These are phyloP conservation scores for Psilocybe tampanensis DNA, from an alignment of 768 basidiomycete species.

Conservation along the genomic window DNA sequence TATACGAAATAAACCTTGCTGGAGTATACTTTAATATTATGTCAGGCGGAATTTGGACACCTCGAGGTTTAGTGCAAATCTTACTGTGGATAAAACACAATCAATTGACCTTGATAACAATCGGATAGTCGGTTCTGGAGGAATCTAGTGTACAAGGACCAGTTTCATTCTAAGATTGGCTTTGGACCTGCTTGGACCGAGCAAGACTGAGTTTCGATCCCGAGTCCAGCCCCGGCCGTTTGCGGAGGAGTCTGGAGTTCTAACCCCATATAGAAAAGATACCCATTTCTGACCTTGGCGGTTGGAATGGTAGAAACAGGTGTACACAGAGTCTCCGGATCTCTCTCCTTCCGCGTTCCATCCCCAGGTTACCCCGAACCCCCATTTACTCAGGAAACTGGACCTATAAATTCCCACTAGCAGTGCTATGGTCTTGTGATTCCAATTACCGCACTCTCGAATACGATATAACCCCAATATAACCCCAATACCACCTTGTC, in stretches of 20 bases:
- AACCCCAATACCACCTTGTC: background rate
- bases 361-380: background rate
- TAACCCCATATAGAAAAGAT: conserved; percentile 14
- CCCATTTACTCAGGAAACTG: background rate
- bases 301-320: background rate
- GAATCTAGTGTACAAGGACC: background rate
- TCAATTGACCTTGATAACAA: too few species aligned
- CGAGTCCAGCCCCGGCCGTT: background rate
- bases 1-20: background rate
- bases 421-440: background rate
- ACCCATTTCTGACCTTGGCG: conserved; percentile 3
- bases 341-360: background rate
- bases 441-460: too few species aligned
- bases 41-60: too few species aligned
- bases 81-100: too few species aligned
- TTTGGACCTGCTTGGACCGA: too few species aligned
- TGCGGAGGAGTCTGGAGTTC: background rate
- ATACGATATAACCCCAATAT: background rate
- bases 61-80: too few species aligned
- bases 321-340: background rate
- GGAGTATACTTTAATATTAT: too few species aligned
- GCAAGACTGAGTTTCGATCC: background rate
- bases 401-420: background rate
- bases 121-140: too few species aligned
- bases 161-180: background rate